A percentile compares a stretch with the other conserved stretches of the same genome.
Evolutionary conservation across 2,329 filamentous ascomycete species (phyloP).

Genomic region (Talaromyces sp.): DNA sequence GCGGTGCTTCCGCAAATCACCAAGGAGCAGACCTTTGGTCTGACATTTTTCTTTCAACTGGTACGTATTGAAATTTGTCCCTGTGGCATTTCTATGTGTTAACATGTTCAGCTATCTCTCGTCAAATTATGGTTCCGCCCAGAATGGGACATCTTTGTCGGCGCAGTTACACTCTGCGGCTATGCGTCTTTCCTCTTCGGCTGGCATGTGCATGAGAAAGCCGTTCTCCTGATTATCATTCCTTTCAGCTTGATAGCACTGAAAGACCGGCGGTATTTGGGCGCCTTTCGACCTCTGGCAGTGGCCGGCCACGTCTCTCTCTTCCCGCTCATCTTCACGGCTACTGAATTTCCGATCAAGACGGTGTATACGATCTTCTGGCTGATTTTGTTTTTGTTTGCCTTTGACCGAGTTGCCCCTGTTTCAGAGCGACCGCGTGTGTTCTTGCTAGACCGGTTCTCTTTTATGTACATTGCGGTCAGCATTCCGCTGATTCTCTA

Average conservation of each 20-base stretch:
- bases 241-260: constrained; percentile 91
- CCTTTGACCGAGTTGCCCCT: constrained; percentile 81
- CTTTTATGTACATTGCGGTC: constrained; percentile 79
- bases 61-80: constrained; percentile 32
- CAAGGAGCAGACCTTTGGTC: constrained; percentile 69
- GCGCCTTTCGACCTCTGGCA: constrained; percentile 84
- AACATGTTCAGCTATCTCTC: constrained; percentile 55
- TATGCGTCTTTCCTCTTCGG: constrained; percentile 97
- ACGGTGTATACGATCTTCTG: constrained; percentile 88
- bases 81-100: neutral
- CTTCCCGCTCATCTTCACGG: constrained; percentile 88
- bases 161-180: constrained; percentile 83
- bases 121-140: constrained; percentile 74
- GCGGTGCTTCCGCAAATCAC: constrained; percentile 85
- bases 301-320: constrained; percentile 93
- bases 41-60: constrained; percentile 77
- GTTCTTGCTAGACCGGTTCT: constrained; percentile 87
- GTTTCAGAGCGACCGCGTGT: constrained; percentile 73
- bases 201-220: constrained; percentile 98
- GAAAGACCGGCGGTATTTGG: constrained; percentile 80
- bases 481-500: constrained; percentile 87
- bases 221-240: constrained; percentile 86
- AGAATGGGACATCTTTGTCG: constrained; percentile 84
- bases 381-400: constrained; percentile 77
- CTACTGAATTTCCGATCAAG: constrained; percentile 90